Base-by-base conservation (phyloP, 2,329 filamentous ascomycete genomes). In the Penicillium sp. region DNA sequence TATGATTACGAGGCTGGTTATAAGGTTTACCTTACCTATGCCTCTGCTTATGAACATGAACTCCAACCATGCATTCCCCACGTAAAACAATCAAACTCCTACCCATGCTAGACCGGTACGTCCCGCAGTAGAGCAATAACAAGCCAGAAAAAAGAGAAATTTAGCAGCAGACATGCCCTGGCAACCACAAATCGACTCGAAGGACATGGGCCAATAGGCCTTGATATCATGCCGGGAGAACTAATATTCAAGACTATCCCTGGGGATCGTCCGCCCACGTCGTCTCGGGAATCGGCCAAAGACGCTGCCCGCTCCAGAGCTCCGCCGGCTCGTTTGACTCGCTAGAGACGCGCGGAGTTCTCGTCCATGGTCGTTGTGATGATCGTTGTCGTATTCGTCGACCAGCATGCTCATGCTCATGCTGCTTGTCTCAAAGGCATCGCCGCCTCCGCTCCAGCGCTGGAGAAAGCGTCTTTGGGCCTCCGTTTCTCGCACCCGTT, bases 241-340 rank as follows among this genome's bases (percentile, higher is more conserved):
- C 23, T 48, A 48, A 23, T 60, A 76, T 66, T 88, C 86, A 58
- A 89, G 78, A 67, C 86, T 88, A 69, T 81, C 78, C 60, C 83
- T 75, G 17, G 80, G 77, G 8, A 71, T 73, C 26, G 69, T 68
- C 23, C 48, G 47, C 29, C 56, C 56, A 53, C 78, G 79, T 44
- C 66, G 65, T 56, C 77, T 75, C 38, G 79, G 75, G 59, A 82
- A 75, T 54, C 77, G 70, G 19, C 76, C 73, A 67, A 76, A 75
- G 6, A 75, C 65, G 65, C 71, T 58, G 23, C 21, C 29, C 17
- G 29, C 51, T 5, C 48, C 56, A n/a, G 56, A 58, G 48, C 56
- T 75, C 50, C 61, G 70, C 49, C 67, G 74, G 67, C 67, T 79
- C 56, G 58, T 68, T 54, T 68, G 74, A 47, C 73, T 76, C 7